These are phyloP conservation scores for Beta lomatogona DNA, from an alignment of 179 eudicot genomes.

Conservation along the genomic window DNA sequence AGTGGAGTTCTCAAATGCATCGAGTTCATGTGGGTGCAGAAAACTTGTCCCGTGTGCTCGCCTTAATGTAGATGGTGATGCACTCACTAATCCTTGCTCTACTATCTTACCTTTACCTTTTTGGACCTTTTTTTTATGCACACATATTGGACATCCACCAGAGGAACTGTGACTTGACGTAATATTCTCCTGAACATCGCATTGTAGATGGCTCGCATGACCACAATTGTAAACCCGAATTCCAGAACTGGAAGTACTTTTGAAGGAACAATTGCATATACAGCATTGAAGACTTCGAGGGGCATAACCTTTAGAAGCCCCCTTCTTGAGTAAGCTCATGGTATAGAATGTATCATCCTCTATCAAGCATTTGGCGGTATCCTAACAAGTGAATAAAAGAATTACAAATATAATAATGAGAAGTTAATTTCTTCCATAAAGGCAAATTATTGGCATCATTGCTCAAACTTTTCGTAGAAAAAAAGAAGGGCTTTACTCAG, in stretches of 20 bases:
- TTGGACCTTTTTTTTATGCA: slow-evolving; percentile 62
- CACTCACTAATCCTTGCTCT: slow-evolving; percentile 60
- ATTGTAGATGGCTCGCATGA: slow-evolving; percentile 77
- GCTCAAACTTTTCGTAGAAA: background rate
- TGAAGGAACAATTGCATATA: slow-evolving; percentile 73
- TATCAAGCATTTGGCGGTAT: slow-evolving; percentile 86
- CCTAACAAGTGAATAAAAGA: slow-evolving; percentile 46
- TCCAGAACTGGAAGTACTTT: slow-evolving; percentile 53
- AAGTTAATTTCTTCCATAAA: background rate
- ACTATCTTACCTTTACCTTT: slow-evolving; percentile 50
- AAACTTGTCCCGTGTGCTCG: slow-evolving; percentile 44
- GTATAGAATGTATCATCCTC: slow-evolving; percentile 92
- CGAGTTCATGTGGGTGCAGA: slow-evolving; percentile 56
- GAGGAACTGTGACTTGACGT: slow-evolving; percentile 43
- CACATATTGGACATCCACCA: slow-evolving; percentile 86
- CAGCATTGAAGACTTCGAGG: slow-evolving; percentile 71
- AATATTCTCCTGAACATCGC: slow-evolving; percentile 66
- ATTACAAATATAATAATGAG: background rate
- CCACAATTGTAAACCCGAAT: slow-evolving; percentile 86
- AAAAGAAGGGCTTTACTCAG: background rate
- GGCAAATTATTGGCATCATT: background rate
- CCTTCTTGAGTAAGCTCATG: slow-evolving; percentile 80
- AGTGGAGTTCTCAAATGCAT: slow-evolving; percentile 52
- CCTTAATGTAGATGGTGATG: slow-evolving; percentile 41
- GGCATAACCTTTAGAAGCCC: slow-evolving; percentile 87